Base-by-base conservation (phyloP, 352 stramenopile genomes). In the Plasmopara viticola region DNA sequence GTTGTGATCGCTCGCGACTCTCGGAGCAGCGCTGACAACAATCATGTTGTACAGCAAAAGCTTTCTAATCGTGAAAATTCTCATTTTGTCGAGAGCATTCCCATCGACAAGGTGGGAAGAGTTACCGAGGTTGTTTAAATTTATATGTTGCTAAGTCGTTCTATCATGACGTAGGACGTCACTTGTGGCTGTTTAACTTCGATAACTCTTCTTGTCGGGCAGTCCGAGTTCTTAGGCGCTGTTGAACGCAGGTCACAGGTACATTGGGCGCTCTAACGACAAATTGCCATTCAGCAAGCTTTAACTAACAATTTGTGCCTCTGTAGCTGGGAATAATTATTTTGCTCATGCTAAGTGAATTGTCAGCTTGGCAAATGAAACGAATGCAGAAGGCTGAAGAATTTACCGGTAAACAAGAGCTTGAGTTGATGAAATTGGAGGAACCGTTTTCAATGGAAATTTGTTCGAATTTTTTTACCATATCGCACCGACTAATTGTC, bases 301-400 rank as follows among this genome's bases (percentile, higher is more conserved):
- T 42, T 62, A 62, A 68, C 43, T 13, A 48, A 37, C 4, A 17
- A 33, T 38, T 56, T 47, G 33, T 53, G 13, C 37, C 17, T 65
- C 20, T 6, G 37, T 46, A 92, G 84, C 56, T 94, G 6, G 82
- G 78, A 0, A 71, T 93, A 54, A 55, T 93, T 30, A 39, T 90
- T 45, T 54, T 94, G 18, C 66, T 73, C 44, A 72, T 94, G 34
- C 42, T 94, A 25, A 86, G 82, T 15, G 82, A 92, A 28, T 47
- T 94, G 3, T 90, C 82, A 4, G 74, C 76, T 20, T 94, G 84
- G 82, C 81, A 94, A 69, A 93, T 95, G 80, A 89, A 93, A 45
- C 81, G 80, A 50, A 92, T 95, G 83, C 82, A 95, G 47, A 87
- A 86, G 49, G 72, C 71, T 0, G 83, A 95, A 62, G 83, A 93